A percentile compares a stretch with the other conserved stretches of the same genome.
Evolutionary conservation across 805 yeast species (phyloP).

Genomic region (Scheffersomyces amazonensis): DNA sequence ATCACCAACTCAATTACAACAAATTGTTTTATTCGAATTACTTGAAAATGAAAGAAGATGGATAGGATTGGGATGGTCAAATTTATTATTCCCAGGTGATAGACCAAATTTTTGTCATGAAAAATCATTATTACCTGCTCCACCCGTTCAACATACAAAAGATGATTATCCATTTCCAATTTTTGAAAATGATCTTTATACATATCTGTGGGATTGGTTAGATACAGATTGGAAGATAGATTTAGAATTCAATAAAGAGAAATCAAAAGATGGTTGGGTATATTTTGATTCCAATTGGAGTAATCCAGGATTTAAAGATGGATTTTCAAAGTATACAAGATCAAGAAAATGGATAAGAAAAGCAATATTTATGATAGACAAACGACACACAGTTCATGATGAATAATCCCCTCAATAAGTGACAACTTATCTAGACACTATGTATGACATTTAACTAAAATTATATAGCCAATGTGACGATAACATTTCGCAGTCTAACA

Average conservation of each 20-base stretch:
- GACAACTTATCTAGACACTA: too few relatives aligned
- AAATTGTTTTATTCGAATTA: conserved; percentile 48
- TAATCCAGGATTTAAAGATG: conserved; percentile 36
- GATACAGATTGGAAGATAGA: conserved; percentile 53
- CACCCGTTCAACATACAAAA: conserved; percentile 20
- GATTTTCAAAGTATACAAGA: conserved; percentile 50
- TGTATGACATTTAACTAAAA: too few relatives aligned
- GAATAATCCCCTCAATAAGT: too few relatives aligned
- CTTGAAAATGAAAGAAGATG: conserved; percentile 60
- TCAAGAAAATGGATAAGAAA: conserved; percentile 49
- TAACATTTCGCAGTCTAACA: too few relatives aligned
- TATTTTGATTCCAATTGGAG: conserved; percentile 55
- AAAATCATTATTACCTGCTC: conserved; percentile 26
- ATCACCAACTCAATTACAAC: conserved; percentile 43
- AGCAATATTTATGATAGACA: conserved; percentile 34
- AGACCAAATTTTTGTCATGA: conserved; percentile 47
- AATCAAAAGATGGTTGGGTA: conserved; percentile 49
- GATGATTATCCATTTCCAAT: conserved; percentile 46
- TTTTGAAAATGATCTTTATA: conserved; percentile 31
- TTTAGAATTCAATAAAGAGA: conserved; percentile 31
- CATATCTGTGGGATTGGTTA: conserved; percentile 56
- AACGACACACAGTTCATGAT: conserved; percentile 13
- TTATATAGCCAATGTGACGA: too few relatives aligned
- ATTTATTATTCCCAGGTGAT: conserved; percentile 49
- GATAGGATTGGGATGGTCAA: conserved; percentile 61